Evolutionary conservation across 768 basidiomycete species (phyloP).

Genomic region (Rhodotorula kratochvilovae): DNA sequence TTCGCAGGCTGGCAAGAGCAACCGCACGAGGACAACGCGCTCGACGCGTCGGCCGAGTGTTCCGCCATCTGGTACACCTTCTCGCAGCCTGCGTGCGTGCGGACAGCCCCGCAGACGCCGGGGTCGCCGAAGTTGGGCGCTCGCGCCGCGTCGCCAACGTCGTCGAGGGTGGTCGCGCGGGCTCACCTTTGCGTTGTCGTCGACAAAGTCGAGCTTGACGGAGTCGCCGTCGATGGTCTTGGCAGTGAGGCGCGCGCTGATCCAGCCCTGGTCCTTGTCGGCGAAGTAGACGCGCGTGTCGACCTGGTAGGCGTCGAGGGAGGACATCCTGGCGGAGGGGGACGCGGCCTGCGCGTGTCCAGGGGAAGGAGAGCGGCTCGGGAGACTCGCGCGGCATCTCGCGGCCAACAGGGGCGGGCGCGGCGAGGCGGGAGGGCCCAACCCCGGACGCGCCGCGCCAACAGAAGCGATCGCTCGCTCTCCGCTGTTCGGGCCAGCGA

Average conservation of each 20-base stretch:
- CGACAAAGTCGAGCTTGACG: slow-evolving; percentile 76
- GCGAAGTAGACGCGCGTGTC: slow-evolving; percentile 57
- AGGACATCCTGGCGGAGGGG: background rate
- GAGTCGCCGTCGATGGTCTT: slow-evolving; percentile 64
- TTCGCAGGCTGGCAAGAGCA: background rate
- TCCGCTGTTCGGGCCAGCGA: too few relatives aligned
- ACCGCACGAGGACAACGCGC: background rate
- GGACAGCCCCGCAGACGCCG: background rate
- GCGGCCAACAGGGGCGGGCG: background rate
- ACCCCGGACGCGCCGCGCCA: too few relatives aligned
- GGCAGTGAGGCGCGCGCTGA: slow-evolving; percentile 74
- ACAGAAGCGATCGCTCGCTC: too few relatives aligned
- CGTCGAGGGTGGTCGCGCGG: background rate
- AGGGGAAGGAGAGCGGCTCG: background rate
- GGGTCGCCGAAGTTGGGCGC: background rate
- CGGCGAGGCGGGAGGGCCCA: too few relatives aligned
- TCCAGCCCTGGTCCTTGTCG: slow-evolving; percentile 90
- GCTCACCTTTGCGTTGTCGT: slow-evolving; percentile 84
- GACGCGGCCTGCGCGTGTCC: background rate
- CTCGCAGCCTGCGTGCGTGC: background rate
- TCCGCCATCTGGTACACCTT: too few relatives aligned
- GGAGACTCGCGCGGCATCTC: background rate
- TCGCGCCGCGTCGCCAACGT: background rate
- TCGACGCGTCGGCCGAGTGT: background rate
- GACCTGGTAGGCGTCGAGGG: slow-evolving; percentile 15